phyloP scores from a whole-genome alignment of 129 eudicot species.

The Flaveria trinervia region DNA sequence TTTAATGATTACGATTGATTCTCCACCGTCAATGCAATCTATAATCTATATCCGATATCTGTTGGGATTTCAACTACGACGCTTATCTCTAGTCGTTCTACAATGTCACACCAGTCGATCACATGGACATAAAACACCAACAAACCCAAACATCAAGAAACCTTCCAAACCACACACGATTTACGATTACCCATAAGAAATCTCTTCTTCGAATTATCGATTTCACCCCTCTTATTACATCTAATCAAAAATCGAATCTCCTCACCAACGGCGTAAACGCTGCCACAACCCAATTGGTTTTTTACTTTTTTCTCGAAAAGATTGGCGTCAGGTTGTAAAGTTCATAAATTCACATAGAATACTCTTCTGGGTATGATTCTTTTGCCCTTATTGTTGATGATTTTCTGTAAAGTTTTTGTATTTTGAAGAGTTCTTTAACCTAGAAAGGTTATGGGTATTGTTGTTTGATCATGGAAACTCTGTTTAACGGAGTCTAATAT shows the following conservation, averaged over 20 bases:
- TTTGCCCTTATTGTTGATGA: not conserved
- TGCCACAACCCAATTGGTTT: conserved; percentile 10
- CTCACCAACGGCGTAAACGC: conserved; percentile 26
- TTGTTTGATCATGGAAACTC: not conserved
- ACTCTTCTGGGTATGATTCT: not conserved
- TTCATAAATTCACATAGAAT: not conserved
- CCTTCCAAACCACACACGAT: not conserved
- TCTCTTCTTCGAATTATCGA: not conserved
- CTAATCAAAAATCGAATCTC: too few relatives aligned
- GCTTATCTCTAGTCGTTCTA: not conserved
- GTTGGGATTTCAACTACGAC: not conserved
- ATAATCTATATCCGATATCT: not conserved
- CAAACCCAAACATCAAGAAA: not conserved
- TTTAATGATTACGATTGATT: too few relatives aligned
- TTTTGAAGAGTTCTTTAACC: not conserved
- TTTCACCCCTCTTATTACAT: not conserved
- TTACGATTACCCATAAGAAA: not conserved
- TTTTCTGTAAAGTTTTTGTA: not conserved
- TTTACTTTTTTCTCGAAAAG: not conserved
- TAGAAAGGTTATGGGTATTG: not conserved
- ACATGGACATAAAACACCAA: not conserved
- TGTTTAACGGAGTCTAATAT: too few relatives aligned
- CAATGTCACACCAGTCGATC: not conserved
- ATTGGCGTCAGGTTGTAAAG: not conserved
- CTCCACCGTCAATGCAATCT: not conserved